Percentiles rank a stretch among this genome's conserved stretches.
Evolutionary conservation across 2,329 filamentous ascomycete genomes (phyloP).

Genomic region (Aspergillus flavus): DNA sequence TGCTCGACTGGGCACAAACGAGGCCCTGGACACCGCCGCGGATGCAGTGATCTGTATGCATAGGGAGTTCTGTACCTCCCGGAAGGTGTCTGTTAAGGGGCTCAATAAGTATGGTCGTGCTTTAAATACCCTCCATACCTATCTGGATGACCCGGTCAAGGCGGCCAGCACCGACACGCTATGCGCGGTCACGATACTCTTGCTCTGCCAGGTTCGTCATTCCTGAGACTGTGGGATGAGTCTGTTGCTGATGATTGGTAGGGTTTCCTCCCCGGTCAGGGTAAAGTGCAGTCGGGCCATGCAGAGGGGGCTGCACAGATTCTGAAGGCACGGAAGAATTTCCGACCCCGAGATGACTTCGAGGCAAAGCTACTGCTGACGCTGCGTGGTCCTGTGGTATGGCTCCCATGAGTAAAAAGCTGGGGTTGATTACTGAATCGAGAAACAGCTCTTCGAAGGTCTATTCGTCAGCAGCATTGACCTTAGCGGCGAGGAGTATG

Average conservation of each 20-base stretch:
- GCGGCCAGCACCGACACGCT: conserved; percentile 38
- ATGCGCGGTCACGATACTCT: conserved; percentile 40
- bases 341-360: conserved; percentile 35
- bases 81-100: conserved; percentile 19
- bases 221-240: too few relatives aligned
- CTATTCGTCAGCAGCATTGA: conserved; percentile 38
- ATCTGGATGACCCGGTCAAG: conserved; percentile 34
- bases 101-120: conserved; percentile 37
- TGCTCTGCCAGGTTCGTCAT: conserved; percentile 31
- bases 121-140: conserved; percentile 29
- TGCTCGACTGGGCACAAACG: conserved; percentile 47
- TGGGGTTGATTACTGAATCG: not conserved
- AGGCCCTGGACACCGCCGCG: conserved; percentile 48
- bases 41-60: conserved; percentile 35
- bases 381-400: conserved; percentile 40
- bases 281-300: conserved; percentile 27
- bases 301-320: conserved; percentile 40
- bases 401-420: not conserved
- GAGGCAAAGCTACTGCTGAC: conserved; percentile 38
- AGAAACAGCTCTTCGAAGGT: conserved; percentile 37
- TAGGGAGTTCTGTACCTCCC: conserved; percentile 26
- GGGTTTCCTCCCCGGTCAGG: not conserved
- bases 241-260: not conserved
- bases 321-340: conserved; percentile 35
- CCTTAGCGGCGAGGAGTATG: conserved; percentile 38